Evolutionary conservation across 495 filamentous ascomycete species (phyloP).

Genomic region (Monascus purpureus): DNA sequence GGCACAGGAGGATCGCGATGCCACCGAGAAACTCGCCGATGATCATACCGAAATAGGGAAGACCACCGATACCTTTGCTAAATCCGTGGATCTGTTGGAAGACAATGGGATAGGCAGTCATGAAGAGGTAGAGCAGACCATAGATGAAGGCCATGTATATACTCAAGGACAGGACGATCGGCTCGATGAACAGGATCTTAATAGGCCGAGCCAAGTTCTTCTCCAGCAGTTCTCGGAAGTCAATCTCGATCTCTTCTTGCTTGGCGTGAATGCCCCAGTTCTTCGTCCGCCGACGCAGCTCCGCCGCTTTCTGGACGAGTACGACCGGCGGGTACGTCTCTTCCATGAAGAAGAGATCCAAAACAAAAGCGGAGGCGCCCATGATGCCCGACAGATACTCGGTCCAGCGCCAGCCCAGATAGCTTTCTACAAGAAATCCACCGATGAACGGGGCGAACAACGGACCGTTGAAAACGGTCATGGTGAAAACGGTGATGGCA

Average conservation of each 20-base stretch:
- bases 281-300: slow-evolving; percentile 65
- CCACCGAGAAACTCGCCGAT: slow-evolving; percentile 57
- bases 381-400: slow-evolving; percentile 60
- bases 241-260: slow-evolving; percentile 84
- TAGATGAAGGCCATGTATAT: slow-evolving; percentile 79
- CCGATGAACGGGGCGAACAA: slow-evolving; percentile 73
- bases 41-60: slow-evolving; percentile 75
- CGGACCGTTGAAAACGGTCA: slow-evolving; percentile 74
- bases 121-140: slow-evolving; percentile 67
- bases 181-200: slow-evolving; percentile 65
- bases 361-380: slow-evolving; percentile 55
- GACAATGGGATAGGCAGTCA: slow-evolving; percentile 69
- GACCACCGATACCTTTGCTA: slow-evolving; percentile 49
- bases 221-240: slow-evolving; percentile 59
- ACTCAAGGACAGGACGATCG: slow-evolving; percentile 58
- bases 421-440: slow-evolving; percentile 61
- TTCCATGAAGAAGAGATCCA: slow-evolving; percentile 58
- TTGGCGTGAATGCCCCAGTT: slow-evolving; percentile 95
- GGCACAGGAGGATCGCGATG: slow-evolving; percentile 45
- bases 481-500: slow-evolving; percentile 55
- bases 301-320: slow-evolving; percentile 59
- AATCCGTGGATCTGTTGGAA: slow-evolving; percentile 61
- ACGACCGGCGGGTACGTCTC: slow-evolving; percentile 81
- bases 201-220: slow-evolving; percentile 80
- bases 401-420: slow-evolving; percentile 79